Evolutionary conservation across 495 filamentous ascomycete species (phyloP).

Genomic region (Amphirosellinia nigrospora): DNA sequence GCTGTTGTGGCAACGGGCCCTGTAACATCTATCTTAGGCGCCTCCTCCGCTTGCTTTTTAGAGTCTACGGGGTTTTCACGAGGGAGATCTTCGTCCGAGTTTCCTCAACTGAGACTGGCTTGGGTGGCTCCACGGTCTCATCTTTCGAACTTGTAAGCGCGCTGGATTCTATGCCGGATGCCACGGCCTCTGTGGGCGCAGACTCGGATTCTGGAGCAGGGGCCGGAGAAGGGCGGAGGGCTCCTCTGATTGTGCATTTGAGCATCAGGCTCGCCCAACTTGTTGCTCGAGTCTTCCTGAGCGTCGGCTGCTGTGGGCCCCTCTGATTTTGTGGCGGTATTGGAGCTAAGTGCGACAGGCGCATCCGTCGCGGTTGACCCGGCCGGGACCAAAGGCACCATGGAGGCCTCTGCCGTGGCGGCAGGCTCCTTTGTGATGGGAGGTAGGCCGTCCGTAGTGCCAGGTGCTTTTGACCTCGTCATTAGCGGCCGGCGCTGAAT

Average conservation of each 20-base stretch:
- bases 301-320: conserved; percentile 24
- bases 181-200: conserved; percentile 22
- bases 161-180: conserved; percentile 15
- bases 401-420: conserved; percentile 28
- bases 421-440: conserved; percentile 28
- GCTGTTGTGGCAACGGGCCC: conserved; percentile 31
- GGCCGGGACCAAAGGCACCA: conserved; percentile 27
- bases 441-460: conserved; percentile 28
- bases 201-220: conserved; percentile 14
- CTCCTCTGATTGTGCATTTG: conserved; percentile 33
- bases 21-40: conserved; percentile 17
- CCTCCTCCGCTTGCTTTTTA: conserved; percentile 2
- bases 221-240: conserved; percentile 24
- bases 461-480: conserved; percentile 30
- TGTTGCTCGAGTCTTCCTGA: conserved; percentile 28
- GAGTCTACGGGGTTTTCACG: conserved; percentile 21
- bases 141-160: conserved; percentile 31
- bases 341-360: conserved; percentile 25
- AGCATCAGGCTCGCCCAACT: conserved; percentile 26
- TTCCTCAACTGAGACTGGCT: conserved; percentile 36
- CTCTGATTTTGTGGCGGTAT: conserved; percentile 29
- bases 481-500: conserved; percentile 28
- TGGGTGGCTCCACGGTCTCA: conserved; percentile 28
- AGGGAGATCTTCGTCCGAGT: conserved; percentile 32
- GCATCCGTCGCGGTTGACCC: conserved; percentile 18